Conservation (phyloP, 768 basidiomycete genomes). For the Hygrophoropsis aurantiaca region DNA sequence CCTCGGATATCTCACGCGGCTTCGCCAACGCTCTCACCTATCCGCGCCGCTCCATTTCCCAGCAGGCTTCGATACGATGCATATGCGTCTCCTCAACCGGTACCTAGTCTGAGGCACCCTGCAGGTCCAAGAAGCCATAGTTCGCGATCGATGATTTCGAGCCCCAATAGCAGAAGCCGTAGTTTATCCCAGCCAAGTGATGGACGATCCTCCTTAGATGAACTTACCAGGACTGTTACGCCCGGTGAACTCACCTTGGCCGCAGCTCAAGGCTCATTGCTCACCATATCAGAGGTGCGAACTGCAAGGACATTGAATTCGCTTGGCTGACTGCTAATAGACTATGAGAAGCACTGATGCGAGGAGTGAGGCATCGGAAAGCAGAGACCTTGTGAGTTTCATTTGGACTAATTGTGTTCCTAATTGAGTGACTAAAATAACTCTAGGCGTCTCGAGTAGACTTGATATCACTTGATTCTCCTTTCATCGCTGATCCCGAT, state of each 20-base stretch:
- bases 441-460: conserved; percentile 42
- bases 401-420: too few relatives aligned
- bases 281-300: conserved; percentile 16
- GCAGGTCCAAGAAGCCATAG: conserved; percentile 31
- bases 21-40: conserved; percentile 14
- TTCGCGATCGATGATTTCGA: conserved; percentile 35
- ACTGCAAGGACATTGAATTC: background rate
- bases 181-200: conserved; percentile 29
- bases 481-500: conserved; percentile 53
- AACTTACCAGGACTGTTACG: conserved; percentile 26
- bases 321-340: too few relatives aligned
- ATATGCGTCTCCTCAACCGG: conserved; percentile 61
- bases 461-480: conserved; percentile 75
- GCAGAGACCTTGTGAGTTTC: too few relatives aligned
- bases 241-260: conserved; percentile 31
- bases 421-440: conserved; percentile 11
- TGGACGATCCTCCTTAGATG: conserved; percentile 20
- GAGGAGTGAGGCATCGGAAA: too few relatives aligned
- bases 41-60: conserved; percentile 29
- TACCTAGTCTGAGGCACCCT: conserved; percentile 41
- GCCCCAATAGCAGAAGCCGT: conserved; percentile 30
- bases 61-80: conserved; percentile 67
- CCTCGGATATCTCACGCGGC: conserved; percentile 6
- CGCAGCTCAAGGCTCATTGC: conserved; percentile 16
- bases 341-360: too few relatives aligned